Percentiles rank a stretch among this genome's conserved stretches.
phyloP scores from a whole-genome alignment of 441 rosid species.

The Adansonia gregorii region DNA sequence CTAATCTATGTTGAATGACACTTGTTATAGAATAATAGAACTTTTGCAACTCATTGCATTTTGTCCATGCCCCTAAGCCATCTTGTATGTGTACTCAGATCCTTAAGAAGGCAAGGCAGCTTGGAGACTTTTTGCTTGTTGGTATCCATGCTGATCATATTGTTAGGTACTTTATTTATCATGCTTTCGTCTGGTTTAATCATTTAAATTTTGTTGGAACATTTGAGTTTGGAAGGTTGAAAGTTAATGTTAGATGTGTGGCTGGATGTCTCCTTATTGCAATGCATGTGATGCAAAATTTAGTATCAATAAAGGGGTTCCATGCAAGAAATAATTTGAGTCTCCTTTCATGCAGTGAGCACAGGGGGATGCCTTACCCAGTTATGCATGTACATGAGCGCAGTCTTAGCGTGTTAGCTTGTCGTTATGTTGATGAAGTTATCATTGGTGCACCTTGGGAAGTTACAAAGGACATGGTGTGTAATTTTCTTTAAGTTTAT shows the following conservation, averaged over 20 bases:
- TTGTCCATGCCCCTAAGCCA: conserved; percentile 1
- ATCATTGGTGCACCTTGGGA: conserved; percentile 99
- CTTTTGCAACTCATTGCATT: not conserved
- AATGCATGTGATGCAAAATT: not conserved
- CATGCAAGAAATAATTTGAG: not conserved
- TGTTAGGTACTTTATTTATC: conserved; percentile 61
- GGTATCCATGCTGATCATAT: conserved; percentile 86
- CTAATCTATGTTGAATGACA: not conserved
- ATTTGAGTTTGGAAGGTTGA: conserved; percentile 1
- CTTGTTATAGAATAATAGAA: not conserved
- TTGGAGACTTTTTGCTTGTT: conserved; percentile 91
- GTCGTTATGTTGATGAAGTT: conserved; percentile 96
- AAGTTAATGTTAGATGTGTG: not conserved
- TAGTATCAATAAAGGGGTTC: not conserved
- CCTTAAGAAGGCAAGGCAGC: conserved; percentile 84
- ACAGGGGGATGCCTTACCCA: conserved; percentile 73
- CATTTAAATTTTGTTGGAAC: not conserved
- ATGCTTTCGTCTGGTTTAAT: not conserved
- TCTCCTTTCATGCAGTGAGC: conserved; percentile 57
- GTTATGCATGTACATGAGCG: conserved; percentile 96
- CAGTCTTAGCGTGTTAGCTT: conserved; percentile 85
- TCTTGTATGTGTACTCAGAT: conserved; percentile 52
- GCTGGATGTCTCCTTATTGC: not conserved
- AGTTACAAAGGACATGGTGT: conserved; percentile 84
- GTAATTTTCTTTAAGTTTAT: conserved; percentile 30